Base-by-base conservation (phyloP, 495 filamentous ascomycete species). In the Penicillium crystallinum region DNA sequence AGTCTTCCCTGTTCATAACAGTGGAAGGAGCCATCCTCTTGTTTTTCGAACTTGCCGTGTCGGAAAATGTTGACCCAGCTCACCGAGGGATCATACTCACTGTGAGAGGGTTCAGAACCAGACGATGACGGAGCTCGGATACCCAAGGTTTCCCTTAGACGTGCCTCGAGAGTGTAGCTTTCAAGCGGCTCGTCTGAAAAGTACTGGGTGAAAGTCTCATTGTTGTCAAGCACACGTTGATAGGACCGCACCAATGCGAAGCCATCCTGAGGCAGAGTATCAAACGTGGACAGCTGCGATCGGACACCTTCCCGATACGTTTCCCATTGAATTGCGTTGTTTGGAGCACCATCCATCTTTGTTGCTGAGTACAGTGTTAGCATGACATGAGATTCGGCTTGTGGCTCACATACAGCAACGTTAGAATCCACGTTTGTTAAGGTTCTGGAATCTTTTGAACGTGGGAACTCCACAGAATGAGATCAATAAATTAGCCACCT, bases 151-250 rank as follows among this genome's bases (percentile, higher is more conserved):
- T 42, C 29, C 19, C 38, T 40, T 7, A 50, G 30, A 1, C 30
- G 39, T 7, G 48, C 6, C 19, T 50, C 48, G 3, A 42, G 10
- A 1, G n/a, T 39, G n/a, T 50, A 50, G 21, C 48, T 50, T 17
- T 50, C 27, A 4, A 50, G 37, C 1, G 14, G 36, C 5, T 50
- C 10, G 9, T 42, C 29, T 7, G 37, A 41, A n/a, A 41, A 50
- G 10, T 35, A 50, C 14, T 50, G 48, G 2, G 48, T 33, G 21
- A 50, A 50, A 12, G 48, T 50, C n/a, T 50, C 48, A 7, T 50
- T 17, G 2, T 25, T 42, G 8, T 42, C 48, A n/a, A 50, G 38
- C 12, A 50, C 48, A 23, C 19, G 17, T n/a, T 50, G 37, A 19
- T 50, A 50, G 0, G 48, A 31, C 18, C 29, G 14, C 14, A 34